These are phyloP conservation scores for Fusarium sp. DNA, from an alignment of 2,329 filamentous ascomycete species.

Conservation along the genomic window DNA sequence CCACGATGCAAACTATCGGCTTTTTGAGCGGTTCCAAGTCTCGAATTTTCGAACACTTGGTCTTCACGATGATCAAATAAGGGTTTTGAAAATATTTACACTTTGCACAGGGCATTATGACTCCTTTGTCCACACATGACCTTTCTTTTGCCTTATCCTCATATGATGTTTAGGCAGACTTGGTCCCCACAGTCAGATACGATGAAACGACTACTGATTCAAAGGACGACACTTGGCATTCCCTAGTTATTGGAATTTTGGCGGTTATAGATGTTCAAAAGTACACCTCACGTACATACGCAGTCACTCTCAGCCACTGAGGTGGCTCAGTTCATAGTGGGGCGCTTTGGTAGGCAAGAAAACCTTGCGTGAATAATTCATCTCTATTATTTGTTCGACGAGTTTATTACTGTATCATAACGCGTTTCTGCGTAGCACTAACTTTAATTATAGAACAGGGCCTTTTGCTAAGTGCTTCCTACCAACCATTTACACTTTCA, in stretches of 20 bases:
- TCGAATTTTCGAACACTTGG: background rate
- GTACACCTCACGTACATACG: background rate
- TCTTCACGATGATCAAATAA: background rate
- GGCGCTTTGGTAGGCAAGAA: background rate
- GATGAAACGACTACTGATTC: background rate
- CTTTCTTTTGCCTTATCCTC: no score
- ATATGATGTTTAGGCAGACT: no score
- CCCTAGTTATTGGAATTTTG: background rate
- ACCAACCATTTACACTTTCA: background rate
- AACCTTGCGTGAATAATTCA: background rate
- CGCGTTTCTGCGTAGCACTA: background rate
- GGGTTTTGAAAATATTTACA: no score
- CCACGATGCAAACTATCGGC: background rate
- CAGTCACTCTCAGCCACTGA: background rate
- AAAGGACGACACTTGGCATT: background rate
- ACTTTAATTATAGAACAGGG: background rate
- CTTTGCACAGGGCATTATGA: no score
- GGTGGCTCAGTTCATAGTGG: background rate
- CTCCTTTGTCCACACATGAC: no score
- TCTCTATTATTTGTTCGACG: background rate
- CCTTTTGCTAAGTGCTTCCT: background rate
- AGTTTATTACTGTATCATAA: background rate
- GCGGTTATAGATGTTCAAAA: background rate
- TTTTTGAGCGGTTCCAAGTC: no score
- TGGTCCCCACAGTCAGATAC: background rate